Evolutionary conservation across 2,329 filamentous ascomycete species (phyloP), one percentile per base, ranked within the genome.

Genomic region (Lomentospora prolificans): DNA sequence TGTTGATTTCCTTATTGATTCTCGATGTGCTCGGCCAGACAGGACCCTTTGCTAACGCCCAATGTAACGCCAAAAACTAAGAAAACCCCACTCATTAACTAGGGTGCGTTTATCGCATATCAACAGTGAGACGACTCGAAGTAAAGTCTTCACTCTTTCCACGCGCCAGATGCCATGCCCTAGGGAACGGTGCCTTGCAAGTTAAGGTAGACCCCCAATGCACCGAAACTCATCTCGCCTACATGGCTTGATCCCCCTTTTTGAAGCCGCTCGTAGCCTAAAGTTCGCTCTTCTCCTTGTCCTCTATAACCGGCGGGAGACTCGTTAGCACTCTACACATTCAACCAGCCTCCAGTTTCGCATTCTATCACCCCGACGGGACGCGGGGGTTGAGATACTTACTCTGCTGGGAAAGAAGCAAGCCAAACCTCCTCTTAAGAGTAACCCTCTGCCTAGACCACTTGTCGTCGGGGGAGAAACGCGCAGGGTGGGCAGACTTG

Each of bases 391-490:
- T 6, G 41, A 62, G 53, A 75, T 25, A 22, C 75, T 61, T 61
- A 81, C 78, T 76, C 69, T 76, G 86, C 79, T 95, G 89, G 55
- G 88, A 94, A 70, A 96, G 75, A 60, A 97, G 82, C 61, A 96
- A 79, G 51, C 86, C 86, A 69, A 95, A 97, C 67, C 94, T 82
- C 77, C 89, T 90, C 85, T 96, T 96, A 66, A 97, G 80, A 19
- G 90, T 95, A 52, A 97, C 90, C 64, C 94, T 85, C 76, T 97
- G 92, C 69, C 90, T 88, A 67, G 90, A 96, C 81, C 95, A 97
- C 80, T 96, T 96, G 80, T 99, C 94, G 75, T 99, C 94, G 61
- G 94, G 94, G 50, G 90, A 96, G 79, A 97, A 99, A 64, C 94
- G 82, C 46, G 94, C 94, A 50, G 94, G 92, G 76, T 97, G 92